These are phyloP conservation scores for Didymellaceae sp. DNA, from an alignment of 2,329 filamentous ascomycete species.

Conservation along the genomic window DNA sequence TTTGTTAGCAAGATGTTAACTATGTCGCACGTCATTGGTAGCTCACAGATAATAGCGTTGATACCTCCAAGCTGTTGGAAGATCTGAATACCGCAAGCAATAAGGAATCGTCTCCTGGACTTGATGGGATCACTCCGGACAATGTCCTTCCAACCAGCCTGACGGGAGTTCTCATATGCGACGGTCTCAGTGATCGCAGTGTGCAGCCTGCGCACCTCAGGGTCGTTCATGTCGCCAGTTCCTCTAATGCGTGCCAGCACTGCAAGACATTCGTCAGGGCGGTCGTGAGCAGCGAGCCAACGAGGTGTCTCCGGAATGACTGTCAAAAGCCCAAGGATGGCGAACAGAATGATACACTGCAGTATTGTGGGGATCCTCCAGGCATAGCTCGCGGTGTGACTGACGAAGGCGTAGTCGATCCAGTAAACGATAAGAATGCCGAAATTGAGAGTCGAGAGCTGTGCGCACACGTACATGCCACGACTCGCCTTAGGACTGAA, in stretches of 20 bases:
- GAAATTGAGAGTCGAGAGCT: slow-evolving; percentile 25
- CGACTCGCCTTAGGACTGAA: slow-evolving; percentile 28
- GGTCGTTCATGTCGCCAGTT: slow-evolving; percentile 11
- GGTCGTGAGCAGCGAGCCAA: slow-evolving; percentile 26
- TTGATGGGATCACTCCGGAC: slow-evolving; percentile 24
- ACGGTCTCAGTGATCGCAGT: slow-evolving; percentile 26
- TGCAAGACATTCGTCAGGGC: slow-evolving; percentile 21
- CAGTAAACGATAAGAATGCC: slow-evolving; percentile 26
- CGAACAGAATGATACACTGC: slow-evolving; percentile 19
- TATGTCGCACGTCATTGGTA: rapidly evolving
- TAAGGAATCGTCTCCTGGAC: slow-evolving; percentile 25
- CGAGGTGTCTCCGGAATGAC: slow-evolving; percentile 23
- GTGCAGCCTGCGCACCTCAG: slow-evolving; percentile 22
- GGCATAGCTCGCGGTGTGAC: slow-evolving; percentile 23
- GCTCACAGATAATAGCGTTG: slow-evolving; percentile 28
- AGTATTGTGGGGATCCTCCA: slow-evolving; percentile 24
- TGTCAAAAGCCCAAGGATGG: slow-evolving; percentile 14
- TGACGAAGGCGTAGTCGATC: slow-evolving; percentile 25
- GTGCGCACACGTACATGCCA: slow-evolving; percentile 27
- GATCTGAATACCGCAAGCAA: slow-evolving; percentile 25
- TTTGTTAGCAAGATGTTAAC: neutral
- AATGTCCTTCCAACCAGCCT: slow-evolving; percentile 27
- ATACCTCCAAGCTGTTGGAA: slow-evolving; percentile 28
- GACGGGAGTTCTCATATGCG: slow-evolving; percentile 22
- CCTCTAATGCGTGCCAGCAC: slow-evolving; percentile 23